A percentile compares a stretch with the other conserved stretches of the same genome.
Evolutionary conservation across 2,329 filamentous ascomycete species (phyloP).

Genomic region (Trichoderma sp.): DNA sequence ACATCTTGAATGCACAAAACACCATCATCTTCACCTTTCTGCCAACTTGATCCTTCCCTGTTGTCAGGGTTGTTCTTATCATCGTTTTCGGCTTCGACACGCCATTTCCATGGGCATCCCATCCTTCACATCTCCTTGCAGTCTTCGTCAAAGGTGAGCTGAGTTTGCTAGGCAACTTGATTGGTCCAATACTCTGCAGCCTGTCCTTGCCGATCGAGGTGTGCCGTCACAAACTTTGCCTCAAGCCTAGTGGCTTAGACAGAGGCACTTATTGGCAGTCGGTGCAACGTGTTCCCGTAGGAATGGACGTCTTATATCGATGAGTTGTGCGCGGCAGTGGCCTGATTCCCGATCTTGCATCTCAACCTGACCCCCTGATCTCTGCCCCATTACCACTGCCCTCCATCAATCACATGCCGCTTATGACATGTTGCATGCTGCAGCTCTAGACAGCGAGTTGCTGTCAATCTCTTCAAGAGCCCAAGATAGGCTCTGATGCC

Average conservation of each 20-base stretch:
- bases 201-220: slow-evolving; percentile 1
- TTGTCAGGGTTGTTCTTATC: not conserved
- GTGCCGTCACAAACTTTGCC: slow-evolving; percentile 1
- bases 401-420: not conserved
- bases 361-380: not conserved
- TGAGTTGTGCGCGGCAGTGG: not conserved
- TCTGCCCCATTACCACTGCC: not conserved
- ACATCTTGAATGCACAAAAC: not conserved
- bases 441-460: not conserved
- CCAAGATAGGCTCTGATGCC: not conserved
- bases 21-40: not conserved
- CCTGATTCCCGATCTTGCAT: not conserved
- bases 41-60: not conserved
- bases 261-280: not conserved
- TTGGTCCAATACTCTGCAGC: slow-evolving; percentile 8
- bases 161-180: slow-evolving; percentile 6
- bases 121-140: not conserved
- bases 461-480: not conserved
- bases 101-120: not conserved
- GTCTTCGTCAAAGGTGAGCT: slow-evolving; percentile 17
- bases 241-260: slow-evolving; percentile 17
- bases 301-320: not conserved
- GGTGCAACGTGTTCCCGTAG: slow-evolving; percentile 16
- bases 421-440: not conserved
- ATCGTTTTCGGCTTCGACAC: not conserved